Base-by-base conservation (phyloP, 2,329 filamentous ascomycete genomes). In the Anthostomella pinea region DNA sequence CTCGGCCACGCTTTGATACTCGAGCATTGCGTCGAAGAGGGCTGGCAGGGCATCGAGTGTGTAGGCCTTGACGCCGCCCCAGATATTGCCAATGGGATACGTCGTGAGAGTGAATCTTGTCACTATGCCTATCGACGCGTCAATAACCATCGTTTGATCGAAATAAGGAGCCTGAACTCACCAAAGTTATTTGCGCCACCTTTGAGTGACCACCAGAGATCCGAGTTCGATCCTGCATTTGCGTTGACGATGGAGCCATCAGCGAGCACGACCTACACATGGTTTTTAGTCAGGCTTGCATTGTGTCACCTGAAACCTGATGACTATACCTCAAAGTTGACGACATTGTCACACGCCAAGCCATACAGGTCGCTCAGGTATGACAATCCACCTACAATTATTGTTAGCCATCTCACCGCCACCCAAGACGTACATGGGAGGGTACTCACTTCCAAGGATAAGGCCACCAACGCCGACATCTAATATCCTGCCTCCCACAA, bases 211-310 rank as follows among this genome's bases (percentile, higher is more conserved):
- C 49, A 48, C 45, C 53, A 57, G 17, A 53, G 31, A 38, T 51
- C 46, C 5, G 44, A 11, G 37, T 58, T 48, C 11, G 42, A 47
- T 8, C 45, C 17, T 13, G 35, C 38, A 25, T 53, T 57, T 19
- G 52, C 58, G 22, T 52, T 49, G 3, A 46, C 39, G 29, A 59
- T 43, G 6, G 41, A 37, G 15, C 59, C 58, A 25, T 53, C 39
- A 3, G 58, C 56, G n/a, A 63, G 48, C 8, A 64, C 52, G 21
- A 62, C 51, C 46, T 54, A 37, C 17, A 32, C 18, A 39, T 26
- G 14, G 21, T 11, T 35, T 41, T 39, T 15, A 44, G 22, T 35
- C 7, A 23, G 19, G 13, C 11, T 13, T 26, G 16, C 22, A 35
- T 30, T 19, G 25, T 33, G 9, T 30, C 25, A 13, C 10, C 11